Evolutionary conservation across 139 green algal genomes (phyloP).

Genomic region (Chlorella sp.): DNA sequence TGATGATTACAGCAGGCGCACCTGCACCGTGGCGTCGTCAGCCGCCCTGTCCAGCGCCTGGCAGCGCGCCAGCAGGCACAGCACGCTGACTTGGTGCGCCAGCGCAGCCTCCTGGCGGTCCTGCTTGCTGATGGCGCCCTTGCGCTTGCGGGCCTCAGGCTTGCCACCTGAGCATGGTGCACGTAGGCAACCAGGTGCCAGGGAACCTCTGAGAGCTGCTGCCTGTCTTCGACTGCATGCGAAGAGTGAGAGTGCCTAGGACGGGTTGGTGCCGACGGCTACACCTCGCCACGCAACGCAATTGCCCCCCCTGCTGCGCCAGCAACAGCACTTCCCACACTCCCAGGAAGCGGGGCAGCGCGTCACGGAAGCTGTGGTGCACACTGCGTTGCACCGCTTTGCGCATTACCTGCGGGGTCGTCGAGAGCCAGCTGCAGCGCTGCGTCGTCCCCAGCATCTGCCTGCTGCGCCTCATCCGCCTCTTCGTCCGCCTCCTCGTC

Average conservation of each 20-base stretch:
- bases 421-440: not conserved
- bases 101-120: constrained; percentile 27
- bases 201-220: not conserved
- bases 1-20: constrained; percentile 1
- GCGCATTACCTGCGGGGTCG: not conserved
- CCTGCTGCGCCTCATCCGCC: not conserved
- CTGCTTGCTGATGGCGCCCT: not conserved
- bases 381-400: no score
- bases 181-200: not conserved
- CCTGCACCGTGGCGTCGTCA: constrained; percentile 51
- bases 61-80: constrained; percentile 59
- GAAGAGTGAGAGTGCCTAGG: not conserved
- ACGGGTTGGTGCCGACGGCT: no score
- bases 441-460: not conserved
- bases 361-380: no score
- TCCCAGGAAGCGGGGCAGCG: no score
- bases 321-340: not conserved
- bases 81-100: constrained; percentile 52
- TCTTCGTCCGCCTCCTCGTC: not conserved
- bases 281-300: not conserved
- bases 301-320: not conserved
- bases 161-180: not conserved
- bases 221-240: not conserved
- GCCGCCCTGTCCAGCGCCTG: constrained; percentile 49
- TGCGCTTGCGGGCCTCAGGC: not conserved